phyloP scores from a whole-genome alignment of 2,329 filamentous ascomycete genomes.

The Ophiocordyceps camponoti-leonardi region DNA sequence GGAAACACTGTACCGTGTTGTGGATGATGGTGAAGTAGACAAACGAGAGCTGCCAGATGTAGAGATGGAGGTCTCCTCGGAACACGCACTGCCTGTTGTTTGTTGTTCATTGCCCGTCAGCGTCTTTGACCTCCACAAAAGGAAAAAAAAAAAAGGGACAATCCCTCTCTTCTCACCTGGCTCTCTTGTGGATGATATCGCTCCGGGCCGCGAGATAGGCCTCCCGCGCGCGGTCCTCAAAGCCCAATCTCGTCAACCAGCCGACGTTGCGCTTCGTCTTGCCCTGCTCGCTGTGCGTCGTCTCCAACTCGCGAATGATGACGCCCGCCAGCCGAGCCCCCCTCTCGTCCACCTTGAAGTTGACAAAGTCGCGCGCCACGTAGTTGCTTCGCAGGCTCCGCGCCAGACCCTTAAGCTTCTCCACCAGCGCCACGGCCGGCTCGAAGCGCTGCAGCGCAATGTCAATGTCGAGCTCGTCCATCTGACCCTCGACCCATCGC shows the following conservation, averaged over 20 bases:
- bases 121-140: not conserved
- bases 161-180: constrained; percentile 37
- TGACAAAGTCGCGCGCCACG: constrained; percentile 82
- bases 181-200: constrained; percentile 62
- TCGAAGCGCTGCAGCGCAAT: constrained; percentile 86
- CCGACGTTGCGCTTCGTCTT: constrained; percentile 67
- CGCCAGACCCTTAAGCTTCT: constrained; percentile 67
- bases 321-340: constrained; percentile 60
- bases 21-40: constrained; percentile 91
- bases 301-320: constrained; percentile 59
- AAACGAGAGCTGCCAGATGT: constrained; percentile 89
- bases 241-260: constrained; percentile 76
- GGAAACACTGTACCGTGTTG: constrained; percentile 83
- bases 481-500: constrained; percentile 85
- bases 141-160: not conserved
- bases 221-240: constrained; percentile 76
- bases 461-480: constrained; percentile 91
- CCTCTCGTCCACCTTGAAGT: constrained; percentile 76
- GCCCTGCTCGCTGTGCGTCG: constrained; percentile 58
- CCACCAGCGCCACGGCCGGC: constrained; percentile 64
- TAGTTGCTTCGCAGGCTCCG: constrained; percentile 69
- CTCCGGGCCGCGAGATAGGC: constrained; percentile 70
- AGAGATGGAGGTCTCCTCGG: constrained; percentile 78
- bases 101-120: not conserved
- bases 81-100: constrained; percentile 69